Evolutionary conservation across 1,139 yeast genomes (phyloP).

Genomic region (Yamadazyma diddensiae): DNA sequence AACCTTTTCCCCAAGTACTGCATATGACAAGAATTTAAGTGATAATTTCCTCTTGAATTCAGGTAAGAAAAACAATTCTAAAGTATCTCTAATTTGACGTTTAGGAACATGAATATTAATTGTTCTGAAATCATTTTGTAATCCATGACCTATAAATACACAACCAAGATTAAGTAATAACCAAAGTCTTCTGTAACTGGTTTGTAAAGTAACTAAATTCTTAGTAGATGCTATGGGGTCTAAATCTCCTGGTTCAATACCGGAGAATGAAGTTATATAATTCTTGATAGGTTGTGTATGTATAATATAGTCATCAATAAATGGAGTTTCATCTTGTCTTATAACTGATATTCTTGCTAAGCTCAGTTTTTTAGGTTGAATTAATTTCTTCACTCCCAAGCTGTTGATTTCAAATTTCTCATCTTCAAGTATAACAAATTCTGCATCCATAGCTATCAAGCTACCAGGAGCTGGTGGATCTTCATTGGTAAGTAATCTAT

Average conservation of each 20-base stretch:
- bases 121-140: slow-evolving; percentile 86
- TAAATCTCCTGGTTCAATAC: slow-evolving; percentile 89
- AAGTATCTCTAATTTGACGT: slow-evolving; percentile 85
- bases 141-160: slow-evolving; percentile 92
- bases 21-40: slow-evolving; percentile 85
- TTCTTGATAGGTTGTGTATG: slow-evolving; percentile 73
- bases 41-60: slow-evolving; percentile 74
- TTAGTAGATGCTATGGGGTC: slow-evolving; percentile 67
- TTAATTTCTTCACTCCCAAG: slow-evolving; percentile 64
- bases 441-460: slow-evolving; percentile 93
- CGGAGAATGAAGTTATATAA: slow-evolving; percentile 86
- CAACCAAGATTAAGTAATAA: slow-evolving; percentile 83
- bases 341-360: slow-evolving; percentile 88
- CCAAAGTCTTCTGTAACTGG: slow-evolving; percentile 89
- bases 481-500: slow-evolving; percentile 56
- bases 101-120: slow-evolving; percentile 88
- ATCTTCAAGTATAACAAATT: slow-evolving; percentile 79
- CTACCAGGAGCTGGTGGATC: slow-evolving; percentile 78
- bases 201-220: slow-evolving; percentile 74
- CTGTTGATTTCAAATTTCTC: slow-evolving; percentile 75
- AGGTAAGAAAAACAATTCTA: slow-evolving; percentile 71
- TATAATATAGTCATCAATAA: slow-evolving; percentile 90
- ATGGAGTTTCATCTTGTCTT: slow-evolving; percentile 66
- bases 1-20: slow-evolving; percentile 68
- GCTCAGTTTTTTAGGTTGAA: slow-evolving; percentile 73